A percentile compares a stretch with the other conserved stretches of the same genome.
Conservation (phyloP, 2,329 filamentous ascomycete species). For the Teratosphaeria viscida region DNA sequence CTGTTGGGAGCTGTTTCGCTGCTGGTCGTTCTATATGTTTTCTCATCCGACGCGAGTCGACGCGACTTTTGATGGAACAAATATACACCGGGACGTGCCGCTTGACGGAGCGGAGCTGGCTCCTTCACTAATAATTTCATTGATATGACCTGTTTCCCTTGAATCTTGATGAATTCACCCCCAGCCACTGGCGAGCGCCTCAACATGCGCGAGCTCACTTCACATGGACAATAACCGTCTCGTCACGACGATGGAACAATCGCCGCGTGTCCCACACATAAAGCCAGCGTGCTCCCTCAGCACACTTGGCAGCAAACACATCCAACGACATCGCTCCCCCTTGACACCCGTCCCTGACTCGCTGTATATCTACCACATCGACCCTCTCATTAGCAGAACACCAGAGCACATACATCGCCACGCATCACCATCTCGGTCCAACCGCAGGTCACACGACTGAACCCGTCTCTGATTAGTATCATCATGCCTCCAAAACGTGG, state of each 20-base stretch:
- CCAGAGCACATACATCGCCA: background rate
- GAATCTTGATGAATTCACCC: background rate
- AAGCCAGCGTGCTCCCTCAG: background rate
- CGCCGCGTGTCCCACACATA: background rate
- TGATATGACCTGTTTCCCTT: background rate
- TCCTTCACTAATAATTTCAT: background rate
- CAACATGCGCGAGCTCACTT: background rate
- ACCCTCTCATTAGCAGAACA: background rate
- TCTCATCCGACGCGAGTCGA: background rate
- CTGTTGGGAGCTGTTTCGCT: background rate
- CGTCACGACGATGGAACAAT: background rate
- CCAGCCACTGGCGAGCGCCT: background rate
- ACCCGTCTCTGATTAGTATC: background rate
- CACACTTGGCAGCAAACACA: constrained; percentile 2
- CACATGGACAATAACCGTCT: background rate
- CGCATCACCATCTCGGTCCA: background rate
- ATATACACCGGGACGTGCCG: background rate
- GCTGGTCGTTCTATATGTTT: background rate
- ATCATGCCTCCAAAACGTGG: constrained; percentile 16
- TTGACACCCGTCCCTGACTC: background rate
- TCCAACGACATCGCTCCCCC: background rate
- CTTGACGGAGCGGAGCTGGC: background rate
- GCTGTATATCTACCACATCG: background rate
- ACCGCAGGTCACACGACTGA: background rate
- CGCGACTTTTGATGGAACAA: background rate